phyloP scores from a whole-genome alignment of 2,329 filamentous ascomycete genomes.

The Talaromyces verruculosus region DNA sequence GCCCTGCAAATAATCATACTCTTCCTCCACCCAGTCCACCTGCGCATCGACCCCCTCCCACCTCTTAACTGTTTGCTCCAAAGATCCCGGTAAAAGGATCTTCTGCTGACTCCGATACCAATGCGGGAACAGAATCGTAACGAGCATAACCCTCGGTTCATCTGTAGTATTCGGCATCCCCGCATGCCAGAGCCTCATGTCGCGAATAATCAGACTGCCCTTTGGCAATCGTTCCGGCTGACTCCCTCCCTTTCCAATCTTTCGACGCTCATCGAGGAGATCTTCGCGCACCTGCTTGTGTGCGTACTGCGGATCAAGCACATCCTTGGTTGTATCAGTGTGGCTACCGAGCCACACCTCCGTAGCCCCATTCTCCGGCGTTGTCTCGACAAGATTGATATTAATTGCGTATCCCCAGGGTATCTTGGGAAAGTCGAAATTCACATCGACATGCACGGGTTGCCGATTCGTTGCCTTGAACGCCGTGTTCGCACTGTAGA shows the following conservation, averaged over 20 bases:
- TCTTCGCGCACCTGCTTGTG: conserved; percentile 31
- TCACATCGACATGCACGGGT: conserved; percentile 44
- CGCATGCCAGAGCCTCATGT: conserved; percentile 52
- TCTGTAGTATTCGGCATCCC: conserved; percentile 49
- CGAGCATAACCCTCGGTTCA: conserved; percentile 49
- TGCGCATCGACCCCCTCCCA: conserved; percentile 36
- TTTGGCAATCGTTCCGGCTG: conserved; percentile 46
- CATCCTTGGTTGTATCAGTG: conserved; percentile 35
- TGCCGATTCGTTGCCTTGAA: conserved; percentile 40
- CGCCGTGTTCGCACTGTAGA: conserved; percentile 43
- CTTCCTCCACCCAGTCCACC: conserved; percentile 40
- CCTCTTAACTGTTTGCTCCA: conserved; percentile 31
- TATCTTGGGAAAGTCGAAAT: conserved; percentile 50
- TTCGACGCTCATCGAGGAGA: conserved; percentile 34
- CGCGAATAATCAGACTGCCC: conserved; percentile 48
- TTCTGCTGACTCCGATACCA: conserved; percentile 38
- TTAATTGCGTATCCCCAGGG: conserved; percentile 52
- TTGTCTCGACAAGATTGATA: conserved; percentile 48
- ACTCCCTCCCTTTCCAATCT: conserved; percentile 23
- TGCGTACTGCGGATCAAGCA: conserved; percentile 23
- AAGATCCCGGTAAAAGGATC: conserved; percentile 33
- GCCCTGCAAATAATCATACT: conserved; percentile 40
- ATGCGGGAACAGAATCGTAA: conserved; percentile 39
- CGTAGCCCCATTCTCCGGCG: conserved; percentile 50
- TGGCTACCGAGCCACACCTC: conserved; percentile 55